These are phyloP conservation scores for Rhynchospora breviuscula DNA, from an alignment of 176 grass and related monocot genomes.

Conservation along the genomic window DNA sequence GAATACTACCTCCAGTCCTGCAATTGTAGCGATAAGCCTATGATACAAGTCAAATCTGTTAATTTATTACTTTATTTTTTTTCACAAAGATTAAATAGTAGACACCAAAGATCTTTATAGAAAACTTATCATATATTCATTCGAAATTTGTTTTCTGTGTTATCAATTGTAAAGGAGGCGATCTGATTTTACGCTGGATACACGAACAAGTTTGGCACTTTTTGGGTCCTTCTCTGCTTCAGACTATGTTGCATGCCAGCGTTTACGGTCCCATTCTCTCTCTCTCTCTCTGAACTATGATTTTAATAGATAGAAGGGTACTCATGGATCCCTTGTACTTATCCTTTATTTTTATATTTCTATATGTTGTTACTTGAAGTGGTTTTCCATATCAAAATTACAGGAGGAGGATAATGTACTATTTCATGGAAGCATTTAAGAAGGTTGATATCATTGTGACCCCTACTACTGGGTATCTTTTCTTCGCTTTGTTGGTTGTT, in stretches of 20 bases:
- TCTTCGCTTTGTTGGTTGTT: background rate
- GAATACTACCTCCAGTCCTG: background rate
- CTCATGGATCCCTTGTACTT: background rate
- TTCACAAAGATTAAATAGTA: background rate
- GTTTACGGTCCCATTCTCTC: slow-evolving; percentile 52
- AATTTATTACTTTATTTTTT: background rate
- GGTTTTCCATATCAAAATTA: background rate
- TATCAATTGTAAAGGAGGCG: slow-evolving; percentile 34
- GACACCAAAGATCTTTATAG: background rate
- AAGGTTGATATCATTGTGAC: slow-evolving; percentile 93
- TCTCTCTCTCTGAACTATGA: background rate
- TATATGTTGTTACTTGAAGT: slow-evolving; percentile 21
- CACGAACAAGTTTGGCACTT: slow-evolving; percentile 79
- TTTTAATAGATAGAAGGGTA: slow-evolving; percentile 2
- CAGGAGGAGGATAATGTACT: slow-evolving; percentile 98
- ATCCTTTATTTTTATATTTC: background rate
- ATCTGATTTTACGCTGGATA: slow-evolving; percentile 69
- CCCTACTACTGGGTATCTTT: slow-evolving; percentile 77
- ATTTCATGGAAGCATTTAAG: slow-evolving; percentile 95
- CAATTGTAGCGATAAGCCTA: background rate
- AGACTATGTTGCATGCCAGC: slow-evolving; percentile 88
- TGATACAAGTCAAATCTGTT: background rate
- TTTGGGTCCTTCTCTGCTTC: slow-evolving; percentile 74
- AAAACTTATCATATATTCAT: background rate
- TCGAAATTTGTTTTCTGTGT: background rate